Conservation (phyloP, 208 protist species). For the Strigomonas culicis region DNA sequence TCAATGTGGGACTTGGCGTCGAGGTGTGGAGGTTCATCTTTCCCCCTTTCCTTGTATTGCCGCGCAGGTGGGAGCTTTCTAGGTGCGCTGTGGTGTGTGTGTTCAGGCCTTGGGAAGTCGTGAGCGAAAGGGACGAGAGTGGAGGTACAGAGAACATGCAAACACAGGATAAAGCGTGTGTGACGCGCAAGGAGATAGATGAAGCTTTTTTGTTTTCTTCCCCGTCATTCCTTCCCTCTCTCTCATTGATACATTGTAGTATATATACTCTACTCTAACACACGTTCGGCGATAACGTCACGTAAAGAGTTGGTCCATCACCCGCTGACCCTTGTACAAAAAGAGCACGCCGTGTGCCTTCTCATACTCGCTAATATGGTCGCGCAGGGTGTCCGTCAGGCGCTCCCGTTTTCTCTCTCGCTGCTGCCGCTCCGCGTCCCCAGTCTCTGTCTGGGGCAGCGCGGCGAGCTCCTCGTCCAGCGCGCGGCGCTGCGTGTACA, state of each 20-base stretch:
- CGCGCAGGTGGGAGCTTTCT: too few species aligned
- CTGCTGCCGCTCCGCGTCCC: conserved; percentile 1
- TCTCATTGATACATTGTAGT: neutral
- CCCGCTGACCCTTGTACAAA: neutral
- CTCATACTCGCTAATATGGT: neutral
- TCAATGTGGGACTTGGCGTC: too few species aligned
- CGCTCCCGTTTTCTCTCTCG: neutral
- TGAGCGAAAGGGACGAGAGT: neutral
- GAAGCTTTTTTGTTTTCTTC: conserved; percentile 27
- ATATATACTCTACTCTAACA: neutral
- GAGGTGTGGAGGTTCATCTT: too few species aligned
- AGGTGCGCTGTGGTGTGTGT: too few species aligned
- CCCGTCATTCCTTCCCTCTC: neutral
- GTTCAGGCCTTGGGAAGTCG: too few species aligned
- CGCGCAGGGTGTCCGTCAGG: neutral
- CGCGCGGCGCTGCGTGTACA: neutral
- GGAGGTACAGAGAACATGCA: neutral
- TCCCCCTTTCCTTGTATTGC: too few species aligned
- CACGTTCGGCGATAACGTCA: neutral
- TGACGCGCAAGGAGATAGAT: neutral
- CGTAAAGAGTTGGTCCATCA: neutral
- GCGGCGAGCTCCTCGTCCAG: conserved; percentile 2
- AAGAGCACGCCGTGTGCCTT: neutral
- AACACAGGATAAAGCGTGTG: conserved; percentile 3
- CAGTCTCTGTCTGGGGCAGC: neutral